phyloP scores from a whole-genome alignment of 2,329 filamentous ascomycete species.

The Claviceps spartinae region DNA sequence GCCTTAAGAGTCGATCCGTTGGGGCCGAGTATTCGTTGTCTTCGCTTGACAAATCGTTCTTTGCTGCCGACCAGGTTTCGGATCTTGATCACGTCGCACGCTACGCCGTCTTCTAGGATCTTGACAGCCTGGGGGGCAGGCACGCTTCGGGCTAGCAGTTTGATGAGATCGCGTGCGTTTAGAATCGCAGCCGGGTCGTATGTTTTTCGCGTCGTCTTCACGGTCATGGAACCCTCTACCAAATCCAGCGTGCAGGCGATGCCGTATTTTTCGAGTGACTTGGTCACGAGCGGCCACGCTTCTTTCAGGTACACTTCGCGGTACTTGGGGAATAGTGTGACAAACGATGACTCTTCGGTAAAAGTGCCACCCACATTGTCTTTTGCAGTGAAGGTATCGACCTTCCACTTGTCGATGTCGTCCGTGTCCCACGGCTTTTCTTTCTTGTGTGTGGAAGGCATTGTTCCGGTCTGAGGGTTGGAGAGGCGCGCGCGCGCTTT shows the following conservation, averaged over 20 bases:
- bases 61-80: constrained; percentile 82
- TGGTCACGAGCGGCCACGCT: constrained; percentile 83
- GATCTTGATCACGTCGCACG: constrained; percentile 94
- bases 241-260: constrained; percentile 88
- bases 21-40: constrained; percentile 84
- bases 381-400: constrained; percentile 71
- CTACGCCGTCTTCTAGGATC: constrained; percentile 82
- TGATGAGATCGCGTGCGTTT: constrained; percentile 88
- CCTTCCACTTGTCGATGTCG: constrained; percentile 94
- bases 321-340: constrained; percentile 85
- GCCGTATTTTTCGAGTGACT: constrained; percentile 71
- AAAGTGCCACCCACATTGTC: constrained; percentile 82
- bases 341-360: constrained; percentile 84
- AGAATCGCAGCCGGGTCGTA: constrained; percentile 87
- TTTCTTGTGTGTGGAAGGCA: constrained; percentile 81
- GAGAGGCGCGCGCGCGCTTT: not conserved
- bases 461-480: constrained; percentile 19
- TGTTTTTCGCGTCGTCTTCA: constrained; percentile 85
- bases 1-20: constrained; percentile 89
- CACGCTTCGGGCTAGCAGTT: constrained; percentile 79
- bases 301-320: constrained; percentile 87
- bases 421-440: constrained; percentile 95
- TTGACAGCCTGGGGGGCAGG: constrained; percentile 88
- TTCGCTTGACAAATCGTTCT: constrained; percentile 86
- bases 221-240: constrained; percentile 91